phyloP scores from a whole-genome alignment of 2,329 filamentous ascomycete species.

The Colletotrichum chrysophilum region DNA sequence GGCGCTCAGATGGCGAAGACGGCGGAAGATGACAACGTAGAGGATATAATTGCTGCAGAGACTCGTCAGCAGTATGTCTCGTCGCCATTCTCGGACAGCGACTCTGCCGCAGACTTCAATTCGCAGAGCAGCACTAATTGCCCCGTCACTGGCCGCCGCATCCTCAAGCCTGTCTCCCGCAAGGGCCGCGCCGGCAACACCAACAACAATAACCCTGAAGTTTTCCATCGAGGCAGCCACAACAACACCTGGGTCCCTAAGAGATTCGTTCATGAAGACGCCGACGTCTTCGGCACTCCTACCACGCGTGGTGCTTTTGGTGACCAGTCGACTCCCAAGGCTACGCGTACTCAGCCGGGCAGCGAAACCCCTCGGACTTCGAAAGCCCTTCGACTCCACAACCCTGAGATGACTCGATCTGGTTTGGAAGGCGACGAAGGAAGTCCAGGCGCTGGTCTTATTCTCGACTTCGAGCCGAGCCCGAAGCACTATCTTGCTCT shows the following conservation, averaged over 20 bases:
- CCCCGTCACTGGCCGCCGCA: background rate
- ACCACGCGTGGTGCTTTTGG: background rate
- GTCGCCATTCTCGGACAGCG: background rate
- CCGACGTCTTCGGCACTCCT: background rate
- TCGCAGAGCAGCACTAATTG: background rate
- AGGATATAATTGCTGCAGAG: background rate
- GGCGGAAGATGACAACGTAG: background rate
- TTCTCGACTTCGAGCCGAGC: background rate
- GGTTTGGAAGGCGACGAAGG: background rate
- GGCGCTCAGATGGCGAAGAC: background rate
- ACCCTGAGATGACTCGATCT: background rate
- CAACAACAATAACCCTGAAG: background rate
- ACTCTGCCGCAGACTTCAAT: background rate
- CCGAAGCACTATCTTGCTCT: conserved; percentile 7
- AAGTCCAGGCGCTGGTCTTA: background rate
- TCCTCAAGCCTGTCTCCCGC: conserved; percentile 2
- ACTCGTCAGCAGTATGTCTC: background rate
- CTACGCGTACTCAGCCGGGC: background rate
- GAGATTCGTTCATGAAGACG: background rate
- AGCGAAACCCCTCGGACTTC: background rate
- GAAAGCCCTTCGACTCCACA: background rate
- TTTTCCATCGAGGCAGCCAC: background rate
- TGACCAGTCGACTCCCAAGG: background rate
- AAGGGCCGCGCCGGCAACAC: background rate
- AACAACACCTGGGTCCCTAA: background rate